These are phyloP conservation scores for Chaetomium cochliodes DNA, from an alignment of 495 filamentous ascomycete genomes.

Conservation along the genomic window DNA sequence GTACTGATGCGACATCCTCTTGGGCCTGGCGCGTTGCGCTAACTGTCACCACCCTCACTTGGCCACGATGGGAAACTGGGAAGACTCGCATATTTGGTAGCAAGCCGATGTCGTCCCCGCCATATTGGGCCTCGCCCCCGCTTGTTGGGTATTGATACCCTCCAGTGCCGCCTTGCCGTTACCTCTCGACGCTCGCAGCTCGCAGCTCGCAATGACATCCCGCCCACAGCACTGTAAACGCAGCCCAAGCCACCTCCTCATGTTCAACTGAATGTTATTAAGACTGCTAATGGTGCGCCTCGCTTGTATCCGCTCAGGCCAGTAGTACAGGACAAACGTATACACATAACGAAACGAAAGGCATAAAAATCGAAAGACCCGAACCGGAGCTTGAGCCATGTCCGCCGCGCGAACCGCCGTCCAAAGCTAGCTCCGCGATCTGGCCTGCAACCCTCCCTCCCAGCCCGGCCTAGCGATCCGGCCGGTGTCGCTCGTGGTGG, in stretches of 20 bases:
- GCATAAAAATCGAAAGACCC: slow-evolving; percentile 14
- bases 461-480: not conserved
- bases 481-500: slow-evolving; percentile 19
- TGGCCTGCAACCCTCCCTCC: slow-evolving; percentile 2
- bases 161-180: no score
- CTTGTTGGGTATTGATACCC: not conserved
- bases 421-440: not conserved
- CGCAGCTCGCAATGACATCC: no score
- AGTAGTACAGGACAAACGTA: slow-evolving; percentile 24
- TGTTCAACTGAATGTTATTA: slow-evolving; percentile 25
- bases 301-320: slow-evolving; percentile 14
- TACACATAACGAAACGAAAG: slow-evolving; percentile 26
- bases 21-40: not conserved
- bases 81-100: not conserved
- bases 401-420: not conserved
- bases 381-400: not conserved
- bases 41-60: no score
- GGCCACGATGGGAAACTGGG: not conserved
- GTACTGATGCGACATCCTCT: not conserved
- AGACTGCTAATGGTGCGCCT: slow-evolving; percentile 19
- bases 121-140: not conserved
- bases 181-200: not conserved
- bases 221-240: not conserved
- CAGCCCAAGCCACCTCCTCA: not conserved
- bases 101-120: no score